A percentile compares a stretch with the other conserved stretches of the same genome.
These are phyloP conservation scores for Gracilariopsis chorda DNA, from an alignment of 23 red algal genomes.

Conservation along the genomic window DNA sequence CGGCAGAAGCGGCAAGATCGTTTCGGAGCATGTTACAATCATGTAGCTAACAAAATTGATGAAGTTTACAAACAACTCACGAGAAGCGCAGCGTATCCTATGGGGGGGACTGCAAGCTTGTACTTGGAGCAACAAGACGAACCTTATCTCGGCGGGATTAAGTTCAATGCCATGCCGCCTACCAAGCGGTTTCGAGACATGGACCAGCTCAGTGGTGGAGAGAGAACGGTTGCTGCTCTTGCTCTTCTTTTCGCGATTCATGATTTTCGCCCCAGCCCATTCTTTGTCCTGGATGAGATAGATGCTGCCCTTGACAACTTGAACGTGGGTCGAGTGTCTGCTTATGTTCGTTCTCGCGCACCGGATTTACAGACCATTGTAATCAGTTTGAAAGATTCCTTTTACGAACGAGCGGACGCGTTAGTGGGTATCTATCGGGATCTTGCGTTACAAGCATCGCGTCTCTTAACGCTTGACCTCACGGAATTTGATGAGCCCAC, in stretches of 20 bases:
- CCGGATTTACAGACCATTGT: constrained; percentile 84
- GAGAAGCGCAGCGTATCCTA: constrained; percentile 57
- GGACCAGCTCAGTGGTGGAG: constrained; percentile 93
- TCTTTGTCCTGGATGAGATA: constrained; percentile 97
- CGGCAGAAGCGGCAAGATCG: constrained; percentile 69
- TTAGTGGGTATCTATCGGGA: constrained; percentile 95
- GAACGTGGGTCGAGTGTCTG: constrained; percentile 81
- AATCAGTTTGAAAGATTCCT: constrained; percentile 96
- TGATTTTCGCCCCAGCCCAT: constrained; percentile 76
- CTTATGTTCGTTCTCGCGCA: constrained; percentile 63
- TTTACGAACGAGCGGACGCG: constrained; percentile 93
- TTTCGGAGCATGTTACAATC: constrained; percentile 78
- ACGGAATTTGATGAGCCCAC: constrained; percentile 52
- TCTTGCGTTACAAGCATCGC: constrained; percentile 28
- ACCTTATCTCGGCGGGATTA: constrained; percentile 89
- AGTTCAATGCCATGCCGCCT: constrained; percentile 95
- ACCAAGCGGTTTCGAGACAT: constrained; percentile 94
- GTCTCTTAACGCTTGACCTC: constrained; percentile 77
- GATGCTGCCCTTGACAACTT: constrained; percentile 95
- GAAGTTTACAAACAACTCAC: constrained; percentile 93
- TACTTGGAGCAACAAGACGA: constrained; percentile 87
- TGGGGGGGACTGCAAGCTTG: constrained; percentile 91
- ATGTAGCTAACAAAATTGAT: constrained; percentile 77
- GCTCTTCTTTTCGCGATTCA: constrained; percentile 96
- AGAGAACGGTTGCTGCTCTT: constrained; percentile 92